phyloP scores from a whole-genome alignment of 2,329 filamentous ascomycete genomes.

The Monilinia polystroma region DNA sequence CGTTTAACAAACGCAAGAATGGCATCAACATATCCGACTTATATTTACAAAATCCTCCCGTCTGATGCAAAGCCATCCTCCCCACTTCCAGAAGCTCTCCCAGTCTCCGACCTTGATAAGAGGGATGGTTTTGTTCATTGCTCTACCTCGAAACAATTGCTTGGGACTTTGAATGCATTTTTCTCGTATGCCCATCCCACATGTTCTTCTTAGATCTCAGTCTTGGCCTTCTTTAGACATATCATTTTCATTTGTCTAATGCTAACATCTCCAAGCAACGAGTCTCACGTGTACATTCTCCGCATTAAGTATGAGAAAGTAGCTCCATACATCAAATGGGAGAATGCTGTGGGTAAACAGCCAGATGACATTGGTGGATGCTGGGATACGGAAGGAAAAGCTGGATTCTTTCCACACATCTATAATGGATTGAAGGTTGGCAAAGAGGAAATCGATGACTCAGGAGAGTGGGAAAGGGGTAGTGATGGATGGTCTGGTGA shows the following conservation, averaged over 20 bases:
- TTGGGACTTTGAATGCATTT: conserved; percentile 35
- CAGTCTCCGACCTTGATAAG: conserved; percentile 36
- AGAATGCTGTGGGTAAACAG: conserved; percentile 31
- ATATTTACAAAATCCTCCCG: conserved; percentile 40
- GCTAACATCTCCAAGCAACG: neutral
- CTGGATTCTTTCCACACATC: conserved; percentile 37
- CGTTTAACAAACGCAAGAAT: conserved; percentile 20
- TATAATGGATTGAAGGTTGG: conserved; percentile 36
- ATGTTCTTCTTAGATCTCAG: neutral
- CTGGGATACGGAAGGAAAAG: conserved; percentile 35
- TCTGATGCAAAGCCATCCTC: conserved; percentile 28
- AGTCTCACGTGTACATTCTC: conserved; percentile 32
- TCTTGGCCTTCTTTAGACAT: no score
- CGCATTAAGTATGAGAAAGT: conserved; percentile 34
- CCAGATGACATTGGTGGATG: conserved; percentile 31
- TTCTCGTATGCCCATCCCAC: conserved; percentile 27
- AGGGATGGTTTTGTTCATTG: conserved; percentile 37
- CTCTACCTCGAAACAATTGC: conserved; percentile 33
- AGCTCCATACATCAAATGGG: conserved; percentile 32
- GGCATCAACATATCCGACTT: conserved; percentile 32
- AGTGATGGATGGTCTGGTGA: conserved; percentile 27
- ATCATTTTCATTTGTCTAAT: no score
- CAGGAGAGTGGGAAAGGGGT: conserved; percentile 29
- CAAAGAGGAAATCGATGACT: conserved; percentile 33
- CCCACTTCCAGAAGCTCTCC: conserved; percentile 34